Base-by-base conservation (phyloP, 2,329 filamentous ascomycete genomes). In the Neopestalotiopsis sp. region DNA sequence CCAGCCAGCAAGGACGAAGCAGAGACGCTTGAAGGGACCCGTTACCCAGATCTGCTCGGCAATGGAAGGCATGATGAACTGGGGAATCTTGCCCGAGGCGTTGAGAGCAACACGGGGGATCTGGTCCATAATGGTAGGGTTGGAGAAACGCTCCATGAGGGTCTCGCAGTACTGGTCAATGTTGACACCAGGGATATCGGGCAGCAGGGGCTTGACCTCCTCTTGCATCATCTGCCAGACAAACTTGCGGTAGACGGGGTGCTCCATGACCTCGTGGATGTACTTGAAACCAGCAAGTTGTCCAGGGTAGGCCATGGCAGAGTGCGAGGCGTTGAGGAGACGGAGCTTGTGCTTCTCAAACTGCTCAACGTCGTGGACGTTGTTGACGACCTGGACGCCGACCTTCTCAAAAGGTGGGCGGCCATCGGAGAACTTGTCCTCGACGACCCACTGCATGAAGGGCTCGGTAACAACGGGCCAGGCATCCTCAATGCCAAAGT, bases 331-430 rank as follows among this genome's bases (percentile, higher is more conserved):
- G 74, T 87, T 87, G 69, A 87, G 83, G 67, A 87, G 81, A 20
- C 85, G 85, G 49, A 87, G 83, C 81, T 87, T 87, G 81, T 87
- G 84, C 80, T 84, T 86, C 81, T 87, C 85, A 71, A 86, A 87
- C 74, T 85, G 77, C 78, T 87, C 85, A 34, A 87, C 85, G 14
- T 83, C 81, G 73, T 84, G 80, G n/a, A 86, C 84, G 66, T 85
- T 78, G 68, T 81, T 78, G 71, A 87, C 85, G 6, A 87, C 80
- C 79, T 87, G 84, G 3, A 85, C 84, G 67, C 85, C 85, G 56
- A 84, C 85, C 76, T 84, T 84, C 60, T 87, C 85, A 62, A 87
- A 85, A 0, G 83, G 79, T 32, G 85, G 85, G 59, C 85, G 85
- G 49, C 84, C 85, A 69, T 86, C 81, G 69, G 73, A 78, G 76